phyloP scores from a whole-genome alignment of 768 basidiomycete genomes.

The Russula sp. region DNA sequence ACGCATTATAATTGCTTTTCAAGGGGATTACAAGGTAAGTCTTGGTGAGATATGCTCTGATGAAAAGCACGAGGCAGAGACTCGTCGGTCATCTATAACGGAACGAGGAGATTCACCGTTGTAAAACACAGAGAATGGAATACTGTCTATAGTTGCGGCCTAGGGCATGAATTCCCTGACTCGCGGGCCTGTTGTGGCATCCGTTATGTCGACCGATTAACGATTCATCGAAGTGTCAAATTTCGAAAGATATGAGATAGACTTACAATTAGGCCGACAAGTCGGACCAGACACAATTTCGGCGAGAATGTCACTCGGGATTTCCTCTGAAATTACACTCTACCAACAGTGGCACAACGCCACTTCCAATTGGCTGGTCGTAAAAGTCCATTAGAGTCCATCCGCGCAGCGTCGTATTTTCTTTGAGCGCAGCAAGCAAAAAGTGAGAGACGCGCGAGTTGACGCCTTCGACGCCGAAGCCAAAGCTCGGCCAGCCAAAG shows the following conservation, averaged over 20 bases:
- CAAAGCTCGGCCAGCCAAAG: slow-evolving; percentile 72
- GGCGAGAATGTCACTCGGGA: neutral
- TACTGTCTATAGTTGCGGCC: neutral
- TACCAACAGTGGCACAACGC: slow-evolving; percentile 58
- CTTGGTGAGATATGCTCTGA: slow-evolving; percentile 1
- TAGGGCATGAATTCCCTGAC: neutral
- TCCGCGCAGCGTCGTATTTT: slow-evolving; percentile 45
- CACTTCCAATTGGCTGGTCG: slow-evolving; percentile 46
- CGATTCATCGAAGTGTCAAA: neutral
- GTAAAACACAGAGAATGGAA: neutral
- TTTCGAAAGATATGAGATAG: neutral
- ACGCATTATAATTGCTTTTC: neutral
- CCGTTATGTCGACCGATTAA: neutral
- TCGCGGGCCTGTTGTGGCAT: neutral
- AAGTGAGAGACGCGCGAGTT: slow-evolving; percentile 71
- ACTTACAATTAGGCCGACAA: neutral
- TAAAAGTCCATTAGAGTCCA: slow-evolving; percentile 78
- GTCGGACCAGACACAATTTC: neutral
- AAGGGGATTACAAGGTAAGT: neutral
- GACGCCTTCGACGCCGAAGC: slow-evolving; percentile 80
- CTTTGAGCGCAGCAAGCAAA: slow-evolving; percentile 50
- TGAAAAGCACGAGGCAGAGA: slow-evolving; percentile 7
- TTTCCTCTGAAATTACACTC: slow-evolving; percentile 69
- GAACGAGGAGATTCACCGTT: neutral
- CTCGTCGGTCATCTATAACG: neutral